Base-by-base conservation (phyloP, 192 early-diverging fungal genomes). In the Backusella tarrabulga region DNA sequence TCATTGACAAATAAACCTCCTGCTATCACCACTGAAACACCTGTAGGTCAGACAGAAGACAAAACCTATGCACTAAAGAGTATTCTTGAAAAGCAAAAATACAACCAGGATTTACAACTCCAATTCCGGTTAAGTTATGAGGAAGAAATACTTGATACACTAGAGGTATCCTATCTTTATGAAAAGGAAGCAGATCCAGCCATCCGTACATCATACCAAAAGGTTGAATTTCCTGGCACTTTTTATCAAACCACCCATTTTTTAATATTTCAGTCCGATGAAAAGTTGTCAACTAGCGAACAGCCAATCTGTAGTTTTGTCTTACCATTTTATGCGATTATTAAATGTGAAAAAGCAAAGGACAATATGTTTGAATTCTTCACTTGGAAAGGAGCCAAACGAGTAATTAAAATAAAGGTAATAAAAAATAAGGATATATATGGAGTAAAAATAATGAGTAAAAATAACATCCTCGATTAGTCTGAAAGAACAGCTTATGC, bases 241-340 rank as follows among this genome's bases (percentile, higher is more conserved):
- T 78, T 98, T 34, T 96, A 92, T 75, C 84, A 98, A 60, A 98
- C 97, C 7, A 90, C 92, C 68, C 89, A 93, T 8, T 99, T 94
- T 77, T 81, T 99, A 15, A 92, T 92, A 72, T 99, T 95, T 81
- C 80, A 88, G 34, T 94, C 95, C 23, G 79, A 74, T 3, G 89
- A 91, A 41, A 84, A 87, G 84, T 90, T 66, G n/a, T 68, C 73
- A 40, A 91, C 44, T n/a, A 68, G 72, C 11, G 67, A 78, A 11
- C 73, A 74, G 11, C 41, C 77, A 29, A 90, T 93, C 29, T 93
- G 92, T 71, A 89, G 90, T 21, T 81, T 99, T 56, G 90, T 91
- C 0, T 77, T 98, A 14, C 98, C 96, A 34, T 92, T 97, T 73
- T 97, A 90, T 78, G 94, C 96, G 2, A 90, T 99, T 63, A 93